Evolutionary conservation across 352 stramenopile species (phyloP), one percentile per base, ranked within the genome.

Genomic region (Globisporangium lucens): DNA sequence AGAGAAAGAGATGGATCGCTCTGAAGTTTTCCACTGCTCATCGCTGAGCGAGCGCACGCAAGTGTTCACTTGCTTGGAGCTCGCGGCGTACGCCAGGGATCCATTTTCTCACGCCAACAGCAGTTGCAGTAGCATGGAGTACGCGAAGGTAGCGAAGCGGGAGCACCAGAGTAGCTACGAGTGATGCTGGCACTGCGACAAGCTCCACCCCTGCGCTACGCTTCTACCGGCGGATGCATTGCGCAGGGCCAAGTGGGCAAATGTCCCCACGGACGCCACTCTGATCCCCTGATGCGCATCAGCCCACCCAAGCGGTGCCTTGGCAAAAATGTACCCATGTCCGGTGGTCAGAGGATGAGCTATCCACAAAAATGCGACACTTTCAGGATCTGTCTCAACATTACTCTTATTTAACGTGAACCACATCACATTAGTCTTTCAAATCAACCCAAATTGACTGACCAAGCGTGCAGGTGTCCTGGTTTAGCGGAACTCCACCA

Each of bases 281-380:
- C 30, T 61, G 58, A 55, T 63, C 58, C 27, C 9, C 27, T 30
- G 36, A 27, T 41, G 43, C 38, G 13, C 35, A 3, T 38, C 52
- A 38, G 38, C 7, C 27, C 24, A 3, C 2, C 2, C 57, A 46
- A 46, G 38, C 38, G 51, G 20, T 38, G 63, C 17, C 41, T 41
- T 27, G 29, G 7, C 17, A 64, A 64, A 63, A 57, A 13, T 68
- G 63, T 57, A 68, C 63, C 63, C 63, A 68, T 59, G 7, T 8
- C n/a, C 4, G 0, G 8, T 61, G 20, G 29, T 59, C 30, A 49
- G 12, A 47, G n/a, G 2, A 6, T 56, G 43, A 66, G n/a, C 20
- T 66, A 8, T 49, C 47, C 46, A 59, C 29, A 60, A 60, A 49
- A 60, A 43, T 59, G 61, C 33, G 51, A 60, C 46, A 66, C 9